Conservation (phyloP, 2,329 filamentous ascomycete genomes). For the Sporothrix variecibatus region DNA sequence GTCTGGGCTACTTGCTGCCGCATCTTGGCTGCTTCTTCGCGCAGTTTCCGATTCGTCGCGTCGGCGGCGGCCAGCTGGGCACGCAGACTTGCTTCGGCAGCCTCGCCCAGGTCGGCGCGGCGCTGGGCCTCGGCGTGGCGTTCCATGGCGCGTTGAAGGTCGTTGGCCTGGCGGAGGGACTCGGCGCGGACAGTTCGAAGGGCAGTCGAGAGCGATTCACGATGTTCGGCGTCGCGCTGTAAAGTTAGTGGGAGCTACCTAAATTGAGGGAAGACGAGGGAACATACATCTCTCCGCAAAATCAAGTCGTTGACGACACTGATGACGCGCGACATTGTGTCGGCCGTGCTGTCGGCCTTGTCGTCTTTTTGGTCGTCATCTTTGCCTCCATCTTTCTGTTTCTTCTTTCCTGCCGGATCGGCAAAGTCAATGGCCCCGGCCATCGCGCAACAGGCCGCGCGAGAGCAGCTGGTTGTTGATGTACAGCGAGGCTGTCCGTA, state of each 20-base stretch:
- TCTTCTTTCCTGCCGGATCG: slow-evolving; percentile 64
- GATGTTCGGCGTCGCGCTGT: slow-evolving; percentile 85
- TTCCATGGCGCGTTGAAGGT: slow-evolving; percentile 62
- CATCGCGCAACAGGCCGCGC: slow-evolving; percentile 65
- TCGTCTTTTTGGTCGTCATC: background rate
- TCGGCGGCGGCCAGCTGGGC: slow-evolving; percentile 74
- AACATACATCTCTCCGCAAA: slow-evolving; percentile 78
- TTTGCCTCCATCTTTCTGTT: slow-evolving; percentile 30
- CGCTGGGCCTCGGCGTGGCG: slow-evolving; percentile 58
- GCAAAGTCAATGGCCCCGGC: slow-evolving; percentile 81
- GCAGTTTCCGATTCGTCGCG: slow-evolving; percentile 70
- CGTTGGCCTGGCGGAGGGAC: slow-evolving; percentile 69
- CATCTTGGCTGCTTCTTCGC: slow-evolving; percentile 79
- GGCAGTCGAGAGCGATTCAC: slow-evolving; percentile 77
- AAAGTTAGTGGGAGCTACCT: slow-evolving; percentile 2
- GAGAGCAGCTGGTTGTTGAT: slow-evolving; percentile 73
- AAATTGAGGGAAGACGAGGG: background rate
- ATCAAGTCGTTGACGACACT: slow-evolving; percentile 93
- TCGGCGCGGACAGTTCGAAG: slow-evolving; percentile 76
- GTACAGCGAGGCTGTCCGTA: slow-evolving; percentile 68
- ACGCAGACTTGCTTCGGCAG: slow-evolving; percentile 70
- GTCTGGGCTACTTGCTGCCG: slow-evolving; percentile 81
- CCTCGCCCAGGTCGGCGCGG: slow-evolving; percentile 60
- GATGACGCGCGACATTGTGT: slow-evolving; percentile 78
- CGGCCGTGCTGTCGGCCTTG: slow-evolving; percentile 34